Base-by-base conservation (phyloP, 257 asterid species). In the Primulina huaijiensis region DNA sequence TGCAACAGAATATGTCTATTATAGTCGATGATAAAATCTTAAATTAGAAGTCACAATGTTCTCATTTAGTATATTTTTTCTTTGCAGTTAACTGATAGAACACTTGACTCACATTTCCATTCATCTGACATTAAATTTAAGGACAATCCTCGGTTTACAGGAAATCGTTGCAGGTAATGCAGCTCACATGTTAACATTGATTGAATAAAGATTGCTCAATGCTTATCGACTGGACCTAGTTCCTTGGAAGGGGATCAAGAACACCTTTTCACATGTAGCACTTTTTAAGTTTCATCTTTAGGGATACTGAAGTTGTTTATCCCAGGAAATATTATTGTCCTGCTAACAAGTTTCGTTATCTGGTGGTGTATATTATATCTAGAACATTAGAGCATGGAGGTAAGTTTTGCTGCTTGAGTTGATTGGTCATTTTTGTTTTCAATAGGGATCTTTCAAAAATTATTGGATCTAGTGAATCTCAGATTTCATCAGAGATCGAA, bases 11-110 rank as follows among this genome's bases (percentile, higher is more conserved):
- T 37, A 64, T n/a, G 35, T 60, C 23, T 25, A 6, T 31, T 68
- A 65, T 65, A 52, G 29, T 27, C 60, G 40, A 52, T 46, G 6
- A 14, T 12, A 14, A 19, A 46, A 37, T 23, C 64, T 55, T 6
- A 19, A 33, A 17, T 23, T 58, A 9, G 14, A 34, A 58, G 43
- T 55, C 52, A 7, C 58, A 52, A 68, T 10, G 11, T 20, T 77
- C 71, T 53, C 37, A 64, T 30, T 55, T 46, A 21, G 35, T 65
- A 64, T 61, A 40, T 37, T 62, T 37, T 64, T 78, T 27, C 59
- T 68, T 67, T 85, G 82, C 95, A 93, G 97, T 72, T 79, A 29
- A 78, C 79, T 67, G 88, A 82, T 67, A 71, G 82, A 83, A 70
- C 81, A 56, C 80, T 83, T 37, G 87, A 75, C 74, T 79, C 96